phyloP scores from a whole-genome alignment of 805 yeast species.

The Wilhelminamyces savonicus region DNA sequence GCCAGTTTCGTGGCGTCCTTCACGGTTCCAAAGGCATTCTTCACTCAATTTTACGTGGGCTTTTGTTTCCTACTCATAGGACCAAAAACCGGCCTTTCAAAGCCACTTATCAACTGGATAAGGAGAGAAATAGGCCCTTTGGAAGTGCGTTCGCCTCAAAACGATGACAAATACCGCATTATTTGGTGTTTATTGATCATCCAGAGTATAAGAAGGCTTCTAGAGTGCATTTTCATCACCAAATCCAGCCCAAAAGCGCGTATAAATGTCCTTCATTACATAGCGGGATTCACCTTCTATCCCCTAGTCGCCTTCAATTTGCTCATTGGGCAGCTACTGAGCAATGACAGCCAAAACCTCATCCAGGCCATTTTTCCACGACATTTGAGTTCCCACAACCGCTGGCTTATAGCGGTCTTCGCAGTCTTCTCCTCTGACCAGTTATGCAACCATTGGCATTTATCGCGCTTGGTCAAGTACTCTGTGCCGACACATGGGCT shows the following conservation, averaged over 20 bases:
- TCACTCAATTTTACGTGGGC: slow-evolving; percentile 52
- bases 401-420: slow-evolving; percentile 27
- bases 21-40: slow-evolving; percentile 59
- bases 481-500: slow-evolving; percentile 46
- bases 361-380: too few species aligned
- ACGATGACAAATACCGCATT: slow-evolving; percentile 12
- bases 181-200: slow-evolving; percentile 20
- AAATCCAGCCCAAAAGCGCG: slow-evolving; percentile 41
- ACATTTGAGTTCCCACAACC: too few species aligned
- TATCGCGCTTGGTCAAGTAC: slow-evolving; percentile 49
- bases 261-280: slow-evolving; percentile 62
- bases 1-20: too few species aligned
- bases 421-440: slow-evolving; percentile 51
- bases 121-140: slow-evolving; percentile 4
- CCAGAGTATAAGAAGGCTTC: slow-evolving; percentile 51
- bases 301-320: slow-evolving; percentile 38
- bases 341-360: too few species aligned
- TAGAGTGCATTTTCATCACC: slow-evolving; percentile 48
- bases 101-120: slow-evolving; percentile 11
- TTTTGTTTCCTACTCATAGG: slow-evolving; percentile 22
- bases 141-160: not conserved
- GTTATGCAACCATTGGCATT: slow-evolving; percentile 40
- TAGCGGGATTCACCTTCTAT: slow-evolving; percentile 60
- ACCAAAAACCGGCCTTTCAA: slow-evolving; percentile 4
- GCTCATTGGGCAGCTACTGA: slow-evolving; percentile 7